A percentile compares a stretch with the other conserved stretches of the same genome.
These are phyloP conservation scores for Phialophora chinensis DNA, from an alignment of 2,329 filamentous ascomycete species.

Conservation along the genomic window DNA sequence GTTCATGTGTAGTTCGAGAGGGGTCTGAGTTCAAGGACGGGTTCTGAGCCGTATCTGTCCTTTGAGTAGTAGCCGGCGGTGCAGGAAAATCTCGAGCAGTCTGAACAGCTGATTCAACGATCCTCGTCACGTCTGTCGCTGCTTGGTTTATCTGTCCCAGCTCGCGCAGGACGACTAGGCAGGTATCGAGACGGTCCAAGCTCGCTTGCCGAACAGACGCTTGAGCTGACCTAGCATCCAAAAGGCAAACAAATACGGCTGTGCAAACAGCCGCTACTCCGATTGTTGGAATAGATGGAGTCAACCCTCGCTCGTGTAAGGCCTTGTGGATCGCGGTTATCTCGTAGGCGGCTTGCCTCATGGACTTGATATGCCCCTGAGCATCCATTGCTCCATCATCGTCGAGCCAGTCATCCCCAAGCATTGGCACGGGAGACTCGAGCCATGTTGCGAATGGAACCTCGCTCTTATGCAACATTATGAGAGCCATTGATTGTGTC, in stretches of 20 bases:
- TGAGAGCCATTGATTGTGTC: slow-evolving; percentile 13
- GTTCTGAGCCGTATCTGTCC: background rate
- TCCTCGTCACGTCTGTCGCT: slow-evolving; percentile 12
- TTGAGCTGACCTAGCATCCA: slow-evolving; percentile 13
- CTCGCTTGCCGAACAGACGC: slow-evolving; percentile 1
- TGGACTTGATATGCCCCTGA: slow-evolving; percentile 18
- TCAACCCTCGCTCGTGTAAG: slow-evolving; percentile 16
- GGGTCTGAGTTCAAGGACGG: background rate
- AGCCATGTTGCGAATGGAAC: slow-evolving; percentile 9
- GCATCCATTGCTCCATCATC: slow-evolving; percentile 10
- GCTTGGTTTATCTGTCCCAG: slow-evolving; percentile 13
- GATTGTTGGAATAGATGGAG: slow-evolving; percentile 2
- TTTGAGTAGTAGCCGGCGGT: background rate
- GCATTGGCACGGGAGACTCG: background rate
- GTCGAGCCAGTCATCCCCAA: slow-evolving; percentile 7
- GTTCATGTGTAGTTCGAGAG: background rate
- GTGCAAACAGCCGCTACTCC: slow-evolving; percentile 16
- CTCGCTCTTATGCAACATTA: slow-evolving; percentile 18
- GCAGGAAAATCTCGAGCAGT: slow-evolving; percentile 9
- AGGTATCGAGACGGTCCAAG: slow-evolving; percentile 18
- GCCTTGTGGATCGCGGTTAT: slow-evolving; percentile 16
- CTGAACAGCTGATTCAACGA: slow-evolving; percentile 12
- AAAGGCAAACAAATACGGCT: slow-evolving; percentile 17
- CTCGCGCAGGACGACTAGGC: slow-evolving; percentile 9
- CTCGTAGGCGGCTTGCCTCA: slow-evolving; percentile 14